Evolutionary conservation across 2,329 filamentous ascomycete species (phyloP).

Genomic region (Sclerotinia sclerotiorum): DNA sequence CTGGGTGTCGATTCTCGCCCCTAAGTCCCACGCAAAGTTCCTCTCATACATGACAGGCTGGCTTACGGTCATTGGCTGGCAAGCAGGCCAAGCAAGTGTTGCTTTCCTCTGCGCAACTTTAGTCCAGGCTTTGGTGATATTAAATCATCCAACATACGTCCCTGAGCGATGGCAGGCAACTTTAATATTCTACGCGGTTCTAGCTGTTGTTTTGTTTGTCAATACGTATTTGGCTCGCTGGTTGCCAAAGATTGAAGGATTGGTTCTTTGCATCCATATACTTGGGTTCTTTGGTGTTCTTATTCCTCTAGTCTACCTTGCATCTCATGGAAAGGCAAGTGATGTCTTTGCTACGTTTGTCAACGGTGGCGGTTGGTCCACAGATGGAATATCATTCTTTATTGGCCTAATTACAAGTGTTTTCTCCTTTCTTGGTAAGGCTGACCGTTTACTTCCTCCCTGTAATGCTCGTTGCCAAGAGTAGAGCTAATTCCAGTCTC

Average conservation of each 20-base stretch:
- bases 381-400: constrained; percentile 40
- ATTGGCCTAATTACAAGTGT: constrained; percentile 37
- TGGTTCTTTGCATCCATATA: constrained; percentile 48
- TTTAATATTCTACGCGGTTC: constrained; percentile 45
- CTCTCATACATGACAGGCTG: constrained; percentile 54
- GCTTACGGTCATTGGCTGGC: constrained; percentile 49
- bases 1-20: constrained; percentile 56
- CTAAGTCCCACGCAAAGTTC: constrained; percentile 49
- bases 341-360: constrained; percentile 39
- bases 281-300: constrained; percentile 48
- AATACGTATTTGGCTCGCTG: constrained; percentile 45
- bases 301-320: constrained; percentile 41
- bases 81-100: constrained; percentile 43
- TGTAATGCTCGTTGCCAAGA: not conserved
- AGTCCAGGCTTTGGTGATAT: constrained; percentile 45
- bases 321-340: constrained; percentile 26
- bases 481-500: not conserved
- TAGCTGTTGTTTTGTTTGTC: constrained; percentile 44
- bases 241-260: constrained; percentile 46
- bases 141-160: constrained; percentile 42
- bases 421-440: constrained; percentile 22
- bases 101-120: constrained; percentile 47
- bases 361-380: constrained; percentile 39
- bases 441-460: not conserved
- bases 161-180: constrained; percentile 45